Conservation (phyloP, 192 early-diverging fungal genomes). For the Coemansia sp. region DNA sequence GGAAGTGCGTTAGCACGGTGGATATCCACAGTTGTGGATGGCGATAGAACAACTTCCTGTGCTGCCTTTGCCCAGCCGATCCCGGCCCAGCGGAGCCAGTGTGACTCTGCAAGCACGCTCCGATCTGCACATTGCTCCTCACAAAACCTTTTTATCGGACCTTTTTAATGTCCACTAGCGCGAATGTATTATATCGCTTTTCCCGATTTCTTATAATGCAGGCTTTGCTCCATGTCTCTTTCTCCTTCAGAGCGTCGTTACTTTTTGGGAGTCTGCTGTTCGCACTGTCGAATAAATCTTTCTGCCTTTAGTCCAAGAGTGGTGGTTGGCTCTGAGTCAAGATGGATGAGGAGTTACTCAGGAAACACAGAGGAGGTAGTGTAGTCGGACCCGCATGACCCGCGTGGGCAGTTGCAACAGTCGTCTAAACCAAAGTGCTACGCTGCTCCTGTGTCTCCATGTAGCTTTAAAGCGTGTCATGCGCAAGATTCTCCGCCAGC, state of each 20-base stretch:
- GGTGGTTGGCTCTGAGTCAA: background rate
- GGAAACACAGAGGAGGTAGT: conserved; percentile 1
- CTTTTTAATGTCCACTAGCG: conserved; percentile 17
- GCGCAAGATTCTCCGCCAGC: conserved; percentile 32
- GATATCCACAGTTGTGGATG: conserved; percentile 1
- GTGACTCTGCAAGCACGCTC: background rate
- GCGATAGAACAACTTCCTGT: background rate
- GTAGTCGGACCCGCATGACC: background rate
- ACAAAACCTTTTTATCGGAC: background rate
- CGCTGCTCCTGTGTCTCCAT: background rate
- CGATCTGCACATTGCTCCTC: background rate
- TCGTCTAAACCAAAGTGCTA: background rate
- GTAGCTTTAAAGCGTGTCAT: conserved; percentile 43
- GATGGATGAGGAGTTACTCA: background rate
- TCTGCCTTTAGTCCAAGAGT: background rate
- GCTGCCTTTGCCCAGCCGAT: conserved; percentile 1
- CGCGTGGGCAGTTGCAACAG: background rate
- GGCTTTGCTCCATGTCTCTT: background rate
- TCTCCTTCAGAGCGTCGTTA: background rate
- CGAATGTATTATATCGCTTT: conserved; percentile 55
- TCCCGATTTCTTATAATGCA: background rate
- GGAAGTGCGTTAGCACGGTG: background rate
- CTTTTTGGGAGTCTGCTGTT: background rate
- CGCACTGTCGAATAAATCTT: conserved; percentile 1
- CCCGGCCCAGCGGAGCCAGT: background rate